Evolutionary conservation across 2,329 filamentous ascomycete genomes (phyloP), one percentile per base, ranked within the genome.

Genomic region (Colletotrichum australisinense): DNA sequence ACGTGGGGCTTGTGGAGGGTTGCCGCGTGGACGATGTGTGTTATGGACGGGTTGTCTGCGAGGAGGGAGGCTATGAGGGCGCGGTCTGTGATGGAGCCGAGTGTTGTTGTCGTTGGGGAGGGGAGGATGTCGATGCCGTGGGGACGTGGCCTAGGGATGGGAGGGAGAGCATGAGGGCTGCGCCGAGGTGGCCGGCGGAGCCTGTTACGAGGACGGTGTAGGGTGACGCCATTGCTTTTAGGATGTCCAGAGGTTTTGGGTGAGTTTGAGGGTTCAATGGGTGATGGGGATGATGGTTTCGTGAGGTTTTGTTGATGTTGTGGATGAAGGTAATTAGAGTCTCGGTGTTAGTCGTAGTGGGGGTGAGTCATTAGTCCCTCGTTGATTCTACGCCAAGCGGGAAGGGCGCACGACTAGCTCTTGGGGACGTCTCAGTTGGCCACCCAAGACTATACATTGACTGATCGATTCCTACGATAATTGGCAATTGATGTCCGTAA

Each of bases 1-100:
- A 87, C 79, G 73, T 87, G 85, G 0, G 86, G 86, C 59, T 87
- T 87, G 79, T 87, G 86, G 1, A 87, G 82, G 14, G 86, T 84
- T 0, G 86, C 86, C 0, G 83, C 79, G 77, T 87, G 84, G 35
- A 87, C 76, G n/a, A 87, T 76, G 66, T 86, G 84, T 9, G 75
- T 76, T 66, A 86, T 83, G 1, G 80, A 64, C 0, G 76, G 76
- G 71, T 83, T 76, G 1, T 77, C 49, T 0, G 75, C 32, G 55
- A 86, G 76, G 9, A 86, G 53, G 2, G 71, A 74, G 2, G 75
- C 58, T 35, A 87, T 67, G 14, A 85, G 79, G 4, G 67, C 60
- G 0, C 80, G 77, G 74, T 87, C 81, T 19, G 79, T 77, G 74
- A 87, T 79, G 19, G 81, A 83, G 28, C 83, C 84, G 38, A 83